Base-by-base conservation (phyloP, 116 monocot genomes). In the Iris pallida region DNA sequence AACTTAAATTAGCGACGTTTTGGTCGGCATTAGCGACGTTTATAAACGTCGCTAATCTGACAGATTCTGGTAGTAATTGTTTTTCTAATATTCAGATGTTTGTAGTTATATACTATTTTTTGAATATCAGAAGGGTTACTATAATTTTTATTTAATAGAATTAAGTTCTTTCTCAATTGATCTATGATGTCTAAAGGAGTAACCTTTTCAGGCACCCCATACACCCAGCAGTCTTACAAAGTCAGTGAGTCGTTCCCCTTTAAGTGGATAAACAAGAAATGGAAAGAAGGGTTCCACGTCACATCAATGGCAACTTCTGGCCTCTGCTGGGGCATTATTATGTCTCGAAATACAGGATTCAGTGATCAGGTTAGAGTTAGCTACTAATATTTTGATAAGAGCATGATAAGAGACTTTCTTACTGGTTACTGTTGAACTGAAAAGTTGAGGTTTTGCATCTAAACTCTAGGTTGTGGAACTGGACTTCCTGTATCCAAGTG, bases 241-340 rank as follows among this genome's bases (percentile, higher is more conserved):
- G 87, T 91, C 51, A 87, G 91, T 65, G 91, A 91, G 16, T 87
- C 87, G 57, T 91, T 91, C 42, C 91, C 91, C 13, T 91, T 70
- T 55, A 91, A 91, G 58, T 91, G 91, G 91, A 91, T 91, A 71
- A 91, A 77, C 75, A 91, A 91, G 74, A 91, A 91, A 55, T 91
- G 90, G 90, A 84, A 79, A 64, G 91, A 91, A 78, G 87, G 88
- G 48, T 91, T 88, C 73, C 71, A 85, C 68, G 91, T 91, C 17
- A 91, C 91, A 42, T 82, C 91, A 45, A 87, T 91, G 90, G 86
- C 90, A 53, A 86, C 90, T 57, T 68, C 90, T 18, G 86, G 90
- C 4, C 78, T 61, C 53, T 69, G 83, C 16, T 95, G 95, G 95
- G 90, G 72, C 7, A 69, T 95, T 20, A 88, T 95, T 55, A 95